These are phyloP conservation scores for Paraphoma sp. DNA, from an alignment of 2,329 filamentous ascomycete genomes.

Conservation along the genomic window DNA sequence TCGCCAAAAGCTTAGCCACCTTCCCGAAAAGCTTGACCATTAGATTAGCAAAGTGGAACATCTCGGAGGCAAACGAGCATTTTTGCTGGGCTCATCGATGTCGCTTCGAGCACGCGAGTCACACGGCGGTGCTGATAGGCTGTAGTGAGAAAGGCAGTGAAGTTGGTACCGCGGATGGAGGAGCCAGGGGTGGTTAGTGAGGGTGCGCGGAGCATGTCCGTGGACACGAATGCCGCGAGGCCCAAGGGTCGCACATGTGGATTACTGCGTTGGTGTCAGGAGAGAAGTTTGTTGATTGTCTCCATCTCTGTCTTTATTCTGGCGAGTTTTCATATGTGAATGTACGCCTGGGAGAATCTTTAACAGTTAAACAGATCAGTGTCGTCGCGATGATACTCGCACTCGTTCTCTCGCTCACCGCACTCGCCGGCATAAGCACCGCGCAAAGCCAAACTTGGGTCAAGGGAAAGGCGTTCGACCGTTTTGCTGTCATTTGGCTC, in stretches of 20 bases:
- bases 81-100: not conserved
- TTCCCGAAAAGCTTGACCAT: slow-evolving; percentile 27
- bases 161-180: no score
- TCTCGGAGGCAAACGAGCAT: not conserved
- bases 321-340: not conserved
- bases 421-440: slow-evolving; percentile 15
- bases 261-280: not conserved
- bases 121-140: not conserved
- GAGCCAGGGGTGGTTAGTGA: not conserved
- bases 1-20: slow-evolving; percentile 23
- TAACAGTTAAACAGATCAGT: not conserved
- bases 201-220: not conserved
- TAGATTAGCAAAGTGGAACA: not conserved
- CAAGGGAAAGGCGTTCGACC: slow-evolving; percentile 74
- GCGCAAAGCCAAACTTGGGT: slow-evolving; percentile 60
- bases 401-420: slow-evolving; percentile 15
- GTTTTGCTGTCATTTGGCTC: slow-evolving; percentile 76
- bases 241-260: not conserved
- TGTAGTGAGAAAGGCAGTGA: no score
- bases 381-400: slow-evolving; percentile 10
- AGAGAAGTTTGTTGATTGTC: not conserved
- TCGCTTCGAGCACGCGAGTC: not conserved
- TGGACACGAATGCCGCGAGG: not conserved
- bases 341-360: no score
- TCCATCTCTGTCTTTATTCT: not conserved